Evolutionary conservation across 306 rosid species (phyloP).

Genomic region (Vigna mungo): DNA sequence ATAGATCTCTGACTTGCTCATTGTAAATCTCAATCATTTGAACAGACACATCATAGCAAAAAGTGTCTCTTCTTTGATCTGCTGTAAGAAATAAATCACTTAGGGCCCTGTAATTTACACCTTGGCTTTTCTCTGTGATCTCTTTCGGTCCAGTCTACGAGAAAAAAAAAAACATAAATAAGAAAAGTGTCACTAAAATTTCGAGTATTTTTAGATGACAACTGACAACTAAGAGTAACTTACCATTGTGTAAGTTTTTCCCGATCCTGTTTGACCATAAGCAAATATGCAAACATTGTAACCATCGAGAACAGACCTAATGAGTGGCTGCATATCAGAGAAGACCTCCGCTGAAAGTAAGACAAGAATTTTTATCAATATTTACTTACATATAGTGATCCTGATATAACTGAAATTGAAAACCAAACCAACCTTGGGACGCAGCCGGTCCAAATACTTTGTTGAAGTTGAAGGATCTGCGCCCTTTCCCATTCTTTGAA

Average conservation of each 20-base stretch:
- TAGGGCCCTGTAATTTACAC: slow-evolving; percentile 94
- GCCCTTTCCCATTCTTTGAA: slow-evolving; percentile 81
- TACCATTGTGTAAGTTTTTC: slow-evolving; percentile 92
- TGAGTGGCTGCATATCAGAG: slow-evolving; percentile 89
- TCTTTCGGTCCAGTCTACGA: slow-evolving; percentile 87
- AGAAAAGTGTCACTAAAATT: slow-evolving; percentile 27
- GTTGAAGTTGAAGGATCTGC: slow-evolving; percentile 80
- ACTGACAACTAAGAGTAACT: slow-evolving; percentile 31
- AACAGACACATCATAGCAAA: slow-evolving; percentile 79
- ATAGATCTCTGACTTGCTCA: slow-evolving; percentile 97
- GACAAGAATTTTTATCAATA: neutral
- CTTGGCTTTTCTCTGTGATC: slow-evolving; percentile 87
- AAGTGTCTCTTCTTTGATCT: slow-evolving; percentile 82
- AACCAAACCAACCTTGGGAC: slow-evolving; percentile 72
- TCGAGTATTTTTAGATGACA: neutral
- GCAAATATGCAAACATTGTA: slow-evolving; percentile 92
- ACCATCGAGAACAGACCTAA: slow-evolving; percentile 93
- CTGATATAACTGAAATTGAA: slow-evolving; percentile 15
- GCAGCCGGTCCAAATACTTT: slow-evolving; percentile 90
- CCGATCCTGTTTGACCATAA: slow-evolving; percentile 94
- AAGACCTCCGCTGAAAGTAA: slow-evolving; percentile 74
- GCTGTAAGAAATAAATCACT: slow-evolving; percentile 86
- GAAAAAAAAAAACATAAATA: slow-evolving; percentile 30
- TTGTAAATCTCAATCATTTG: slow-evolving; percentile 99
- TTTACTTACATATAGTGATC: slow-evolving; percentile 21